These are phyloP conservation scores for Nicotiana tabacum DNA, from an alignment of 257 asterid species.

Conservation along the genomic window DNA sequence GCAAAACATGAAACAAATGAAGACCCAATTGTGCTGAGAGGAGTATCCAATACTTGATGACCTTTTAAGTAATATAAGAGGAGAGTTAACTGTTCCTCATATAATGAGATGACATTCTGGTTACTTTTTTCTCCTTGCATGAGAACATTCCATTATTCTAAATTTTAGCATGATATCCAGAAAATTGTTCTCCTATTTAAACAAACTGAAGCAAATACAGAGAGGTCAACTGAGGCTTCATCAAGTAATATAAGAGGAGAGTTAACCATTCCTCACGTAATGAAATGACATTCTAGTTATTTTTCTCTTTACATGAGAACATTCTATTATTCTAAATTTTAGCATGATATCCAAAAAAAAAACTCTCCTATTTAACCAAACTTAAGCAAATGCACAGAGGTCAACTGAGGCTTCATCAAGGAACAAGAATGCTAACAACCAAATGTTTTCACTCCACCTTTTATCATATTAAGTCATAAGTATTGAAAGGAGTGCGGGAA, in stretches of 20 bases:
- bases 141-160: background rate
- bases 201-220: background rate
- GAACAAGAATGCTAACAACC: background rate
- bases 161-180: conserved; percentile 2
- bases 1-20: background rate
- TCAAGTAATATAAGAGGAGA: background rate
- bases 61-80: background rate
- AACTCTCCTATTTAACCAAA: background rate
- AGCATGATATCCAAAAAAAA: background rate
- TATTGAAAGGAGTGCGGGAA: background rate
- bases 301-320: background rate
- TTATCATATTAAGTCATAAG: background rate
- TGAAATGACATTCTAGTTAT: background rate
- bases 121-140: background rate
- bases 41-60: background rate
- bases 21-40: background rate
- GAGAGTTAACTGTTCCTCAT: background rate
- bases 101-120: background rate
- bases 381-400: background rate
- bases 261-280: conserved; percentile 1
- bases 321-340: background rate
- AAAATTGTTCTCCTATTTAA: background rate
- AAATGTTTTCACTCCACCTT: background rate
- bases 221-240: background rate
- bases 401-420: background rate